Evolutionary conservation across 768 basidiomycete genomes (phyloP), one percentile per base, ranked within the genome.

Genomic region (Suillus subalutaceus): DNA sequence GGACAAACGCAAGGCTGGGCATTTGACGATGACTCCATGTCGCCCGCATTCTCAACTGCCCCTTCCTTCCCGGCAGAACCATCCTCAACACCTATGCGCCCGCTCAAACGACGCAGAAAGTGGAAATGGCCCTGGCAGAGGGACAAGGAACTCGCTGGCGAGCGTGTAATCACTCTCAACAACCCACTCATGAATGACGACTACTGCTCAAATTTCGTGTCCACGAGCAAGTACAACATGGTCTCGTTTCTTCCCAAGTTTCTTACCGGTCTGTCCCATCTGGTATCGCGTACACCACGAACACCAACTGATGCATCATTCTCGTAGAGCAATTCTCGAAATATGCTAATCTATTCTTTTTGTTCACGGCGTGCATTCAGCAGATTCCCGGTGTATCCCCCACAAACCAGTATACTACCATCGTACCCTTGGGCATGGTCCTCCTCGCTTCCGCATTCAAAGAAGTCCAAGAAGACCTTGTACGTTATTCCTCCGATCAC

Each of bases 311-410:
- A 76, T 48, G 0, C 41, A 6, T 16, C 18, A 43, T 64, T 20
- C 35, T 37, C 60, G 7, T 79, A 97, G 96, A 97, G 76, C 96
- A 98, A 87, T 97, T 98, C 83, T 96, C 94, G 53, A 94, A 97
- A 87, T 98, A 98, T 76, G 97, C 97, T 70, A 99, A 99, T 75
- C 62, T 99, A 67, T 99, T 99, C 84, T 99, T 99, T 85, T 83
- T 99, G 66, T 99, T 99, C 82, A 98, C 97, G 38, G 94, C 94
- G 23, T 90, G 86, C 79, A 99, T 99, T 59, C 97, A 99, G 74
- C 97, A 99, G 81, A 96, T 99, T 70, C 97, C 97, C 18, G 93
- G 89, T 71, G 96, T 99, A 8, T 99, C 97, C 1, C 97, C 97
- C 18, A 99, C 97, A 3, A 96, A 97, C 73, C 83, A 80, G 66